phyloP scores from a whole-genome alignment of 306 rosid species.

The Citrullus colocynthis region DNA sequence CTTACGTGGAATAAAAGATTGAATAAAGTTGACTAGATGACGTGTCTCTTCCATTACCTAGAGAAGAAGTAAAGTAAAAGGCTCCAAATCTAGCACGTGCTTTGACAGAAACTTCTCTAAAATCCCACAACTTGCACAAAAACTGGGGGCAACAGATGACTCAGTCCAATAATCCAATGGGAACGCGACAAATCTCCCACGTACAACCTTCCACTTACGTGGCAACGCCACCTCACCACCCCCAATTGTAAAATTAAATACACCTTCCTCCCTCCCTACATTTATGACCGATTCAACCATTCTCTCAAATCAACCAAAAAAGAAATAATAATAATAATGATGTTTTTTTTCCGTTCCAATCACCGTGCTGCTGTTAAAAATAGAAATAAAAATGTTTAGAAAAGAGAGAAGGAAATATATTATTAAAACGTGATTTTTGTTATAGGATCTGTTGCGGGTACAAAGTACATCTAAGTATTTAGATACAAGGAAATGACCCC shows the following conservation, averaged over 20 bases:
- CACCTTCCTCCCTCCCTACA: not conserved
- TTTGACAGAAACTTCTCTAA: not conserved
- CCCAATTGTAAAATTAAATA: not conserved
- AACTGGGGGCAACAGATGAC: not conserved
- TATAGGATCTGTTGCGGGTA: too few relatives aligned
- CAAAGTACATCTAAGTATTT: too few relatives aligned
- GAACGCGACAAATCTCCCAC: not conserved
- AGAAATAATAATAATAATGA: too few relatives aligned
- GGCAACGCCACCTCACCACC: not conserved
- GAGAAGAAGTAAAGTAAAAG: not conserved
- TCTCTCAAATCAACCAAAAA: not conserved
- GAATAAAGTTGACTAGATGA: not conserved
- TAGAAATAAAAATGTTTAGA: too few relatives aligned
- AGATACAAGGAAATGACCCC: too few relatives aligned
- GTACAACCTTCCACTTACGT: not conserved
- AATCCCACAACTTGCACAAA: not conserved
- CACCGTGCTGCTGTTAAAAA: too few relatives aligned
- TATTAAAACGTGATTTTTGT: too few relatives aligned
- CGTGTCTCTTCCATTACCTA: not conserved
- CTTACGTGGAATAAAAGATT: not conserved
- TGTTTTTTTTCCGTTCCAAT: too few relatives aligned
- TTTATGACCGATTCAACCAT: not conserved
- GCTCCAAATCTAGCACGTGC: slow-evolving; percentile 1
- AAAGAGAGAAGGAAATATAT: too few relatives aligned
- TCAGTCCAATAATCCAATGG: not conserved